These are phyloP conservation scores for Microbotryomycetes sp. DNA, from an alignment of 1,284 basidiomycete species.

Conservation along the genomic window DNA sequence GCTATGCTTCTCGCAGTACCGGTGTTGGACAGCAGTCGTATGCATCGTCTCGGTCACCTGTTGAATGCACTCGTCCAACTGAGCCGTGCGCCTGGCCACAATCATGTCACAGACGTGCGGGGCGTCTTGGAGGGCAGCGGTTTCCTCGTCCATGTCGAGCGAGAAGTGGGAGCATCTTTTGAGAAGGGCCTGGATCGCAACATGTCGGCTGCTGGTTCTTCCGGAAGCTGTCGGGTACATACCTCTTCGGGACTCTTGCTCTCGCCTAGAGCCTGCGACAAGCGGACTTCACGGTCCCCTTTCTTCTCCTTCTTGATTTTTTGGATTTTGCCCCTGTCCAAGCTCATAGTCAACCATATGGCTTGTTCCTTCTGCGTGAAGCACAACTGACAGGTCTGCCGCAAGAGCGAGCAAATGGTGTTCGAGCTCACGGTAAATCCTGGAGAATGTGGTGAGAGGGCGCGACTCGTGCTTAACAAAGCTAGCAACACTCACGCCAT, in stretches of 20 bases:
- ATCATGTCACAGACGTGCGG: slow-evolving; percentile 75
- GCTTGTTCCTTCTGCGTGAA: slow-evolving; percentile 4
- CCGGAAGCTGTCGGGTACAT: not conserved
- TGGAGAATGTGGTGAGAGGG: not conserved
- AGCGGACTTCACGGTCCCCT: slow-evolving; percentile 80
- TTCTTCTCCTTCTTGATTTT: slow-evolving; percentile 55
- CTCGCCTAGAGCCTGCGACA: slow-evolving; percentile 78
- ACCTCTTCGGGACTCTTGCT: slow-evolving; percentile 53
- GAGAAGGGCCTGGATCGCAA: slow-evolving; percentile 73
- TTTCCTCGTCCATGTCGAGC: slow-evolving; percentile 57
- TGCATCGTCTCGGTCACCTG: slow-evolving; percentile 64
- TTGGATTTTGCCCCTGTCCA: slow-evolving; percentile 19
- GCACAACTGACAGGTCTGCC: slow-evolving; percentile 49
- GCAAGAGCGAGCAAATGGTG: slow-evolving; percentile 83
- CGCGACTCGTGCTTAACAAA: not conserved
- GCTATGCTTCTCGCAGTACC: slow-evolving; percentile 24
- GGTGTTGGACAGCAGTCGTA: slow-evolving; percentile 51
- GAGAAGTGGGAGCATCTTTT: slow-evolving; percentile 93
- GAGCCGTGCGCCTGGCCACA: slow-evolving; percentile 67
- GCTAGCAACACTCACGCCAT: slow-evolving; percentile 49
- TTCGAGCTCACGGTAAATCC: slow-evolving; percentile 87
- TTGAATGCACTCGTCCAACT: slow-evolving; percentile 67
- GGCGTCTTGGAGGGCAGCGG: slow-evolving; percentile 51
- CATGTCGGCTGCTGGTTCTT: not conserved
- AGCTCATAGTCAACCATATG: too few relatives aligned